Conservation (phyloP, 768 basidiomycete species). For the Calvatia gigantea region DNA sequence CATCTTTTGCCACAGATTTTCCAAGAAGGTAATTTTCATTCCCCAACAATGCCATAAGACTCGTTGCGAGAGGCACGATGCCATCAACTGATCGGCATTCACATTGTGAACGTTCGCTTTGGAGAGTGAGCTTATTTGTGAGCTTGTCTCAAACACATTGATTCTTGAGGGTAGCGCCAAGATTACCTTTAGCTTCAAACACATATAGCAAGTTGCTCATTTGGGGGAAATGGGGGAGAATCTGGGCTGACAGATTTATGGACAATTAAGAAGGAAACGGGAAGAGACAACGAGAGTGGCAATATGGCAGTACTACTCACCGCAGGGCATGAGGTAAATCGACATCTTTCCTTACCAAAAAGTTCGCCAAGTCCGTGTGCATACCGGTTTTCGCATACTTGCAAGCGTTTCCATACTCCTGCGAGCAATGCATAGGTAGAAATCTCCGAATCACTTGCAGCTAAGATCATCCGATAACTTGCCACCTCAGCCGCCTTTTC, state of each 20-base stretch:
- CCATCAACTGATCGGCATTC: conserved; percentile 6
- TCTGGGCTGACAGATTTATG: background rate
- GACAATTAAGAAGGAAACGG: background rate
- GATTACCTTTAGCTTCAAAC: too few species aligned
- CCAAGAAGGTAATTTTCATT: background rate
- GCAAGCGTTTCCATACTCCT: background rate
- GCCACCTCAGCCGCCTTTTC: background rate
- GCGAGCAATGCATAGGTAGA: background rate
- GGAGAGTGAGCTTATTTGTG: background rate
- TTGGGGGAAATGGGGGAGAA: too few species aligned
- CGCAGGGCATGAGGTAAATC: background rate
- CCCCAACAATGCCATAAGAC: background rate
- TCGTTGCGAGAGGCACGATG: background rate
- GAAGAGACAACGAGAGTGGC: background rate
- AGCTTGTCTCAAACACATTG: too few species aligned
- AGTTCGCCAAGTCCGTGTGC: background rate
- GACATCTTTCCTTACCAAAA: background rate
- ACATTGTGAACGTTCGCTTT: background rate
- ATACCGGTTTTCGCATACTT: background rate
- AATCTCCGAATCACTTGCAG: background rate
- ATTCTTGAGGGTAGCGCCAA: too few species aligned
- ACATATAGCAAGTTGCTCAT: too few species aligned
- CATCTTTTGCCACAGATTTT: background rate
- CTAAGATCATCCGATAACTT: background rate
- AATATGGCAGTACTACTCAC: background rate